These are phyloP conservation scores for Pholiota adiposa DNA, from an alignment of 1,284 basidiomycete species.

Conservation along the genomic window DNA sequence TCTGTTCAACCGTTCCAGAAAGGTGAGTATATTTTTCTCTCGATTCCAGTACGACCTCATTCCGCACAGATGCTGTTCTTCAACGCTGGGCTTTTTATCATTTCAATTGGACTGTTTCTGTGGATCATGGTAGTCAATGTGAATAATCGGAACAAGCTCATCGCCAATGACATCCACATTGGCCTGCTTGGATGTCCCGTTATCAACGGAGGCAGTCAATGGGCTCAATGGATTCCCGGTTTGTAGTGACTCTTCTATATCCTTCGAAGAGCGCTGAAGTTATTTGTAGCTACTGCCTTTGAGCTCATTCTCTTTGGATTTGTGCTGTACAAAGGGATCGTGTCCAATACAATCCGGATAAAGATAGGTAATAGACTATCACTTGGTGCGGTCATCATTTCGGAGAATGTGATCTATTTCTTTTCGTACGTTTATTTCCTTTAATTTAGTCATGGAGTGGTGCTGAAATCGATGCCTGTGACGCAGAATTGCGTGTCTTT, in stretches of 20 bases:
- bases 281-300: slow-evolving; percentile 32
- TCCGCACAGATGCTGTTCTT: slow-evolving; percentile 36
- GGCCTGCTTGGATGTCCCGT: slow-evolving; percentile 47
- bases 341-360: slow-evolving; percentile 27
- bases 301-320: slow-evolving; percentile 42
- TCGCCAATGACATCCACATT: slow-evolving; percentile 36
- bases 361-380: slow-evolving; percentile 27
- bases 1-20: slow-evolving; percentile 40
- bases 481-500: slow-evolving; percentile 33
- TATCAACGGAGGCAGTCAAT: slow-evolving; percentile 48
- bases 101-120: slow-evolving; percentile 41
- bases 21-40: slow-evolving; percentile 25
- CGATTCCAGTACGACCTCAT: not conserved
- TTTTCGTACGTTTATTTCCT: slow-evolving; percentile 32
- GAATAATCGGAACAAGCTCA: slow-evolving; percentile 33
- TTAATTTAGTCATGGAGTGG: not conserved
- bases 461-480: not conserved
- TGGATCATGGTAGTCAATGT: slow-evolving; percentile 42
- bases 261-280: not conserved
- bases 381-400: slow-evolving; percentile 35
- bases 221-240: slow-evolving; percentile 49
- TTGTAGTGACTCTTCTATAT: not conserved
- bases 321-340: slow-evolving; percentile 38
- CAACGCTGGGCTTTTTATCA: slow-evolving; percentile 40
- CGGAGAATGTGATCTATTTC: slow-evolving; percentile 47